Base-by-base conservation (phyloP, 2,329 filamentous ascomycete genomes). In the Chaetothyriales sp. region DNA sequence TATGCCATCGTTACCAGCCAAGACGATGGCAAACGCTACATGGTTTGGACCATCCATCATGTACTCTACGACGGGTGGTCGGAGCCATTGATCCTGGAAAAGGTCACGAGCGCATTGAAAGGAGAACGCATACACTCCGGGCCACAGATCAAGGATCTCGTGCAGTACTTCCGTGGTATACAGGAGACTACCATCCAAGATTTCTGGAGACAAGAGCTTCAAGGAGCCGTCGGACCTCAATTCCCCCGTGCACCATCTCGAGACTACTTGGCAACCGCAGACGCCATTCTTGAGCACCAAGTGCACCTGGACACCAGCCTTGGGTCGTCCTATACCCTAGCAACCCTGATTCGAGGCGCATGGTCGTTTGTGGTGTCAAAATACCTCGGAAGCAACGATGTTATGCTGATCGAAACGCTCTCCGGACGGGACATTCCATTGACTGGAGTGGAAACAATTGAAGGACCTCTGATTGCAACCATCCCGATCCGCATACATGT, bases 21-120 rank as follows among this genome's bases (percentile, higher is more conserved):
- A 18, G 44, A 48, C 7, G 60, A 59, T 1, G 56, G 60, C 10
- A 49, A 50, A 36, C 55, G 57, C 2, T 67, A 72, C 55, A 70
- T 77, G 18, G 65, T 74, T 2, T 72, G 72, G 64, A 71, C 70
- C 0, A 67, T 73, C 48, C 73, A 76, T 51, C 73, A 76, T 49
- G 71, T 71, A 4, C 62, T 76, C 1, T 76, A 76, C 53, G 74
- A 77, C 60, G 74, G 73, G 8, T 71, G 66, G 68, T 70, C 66
- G 44, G 58, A 69, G 48, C 62, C 65, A 2, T 57, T 68, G 12
- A 61, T 70, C 22, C 61, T 68, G 44, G 58, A 62, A 15, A 63
- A 63, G 50, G 63, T 70, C 2, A 63, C 68, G 43, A 60, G 65
- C 22, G 63, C 65, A 18, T 69, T 69, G 52, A 44, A 47, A 26